Evolutionary conservation across 2,329 filamentous ascomycete species (phyloP).

Genomic region (Venturia asperata): DNA sequence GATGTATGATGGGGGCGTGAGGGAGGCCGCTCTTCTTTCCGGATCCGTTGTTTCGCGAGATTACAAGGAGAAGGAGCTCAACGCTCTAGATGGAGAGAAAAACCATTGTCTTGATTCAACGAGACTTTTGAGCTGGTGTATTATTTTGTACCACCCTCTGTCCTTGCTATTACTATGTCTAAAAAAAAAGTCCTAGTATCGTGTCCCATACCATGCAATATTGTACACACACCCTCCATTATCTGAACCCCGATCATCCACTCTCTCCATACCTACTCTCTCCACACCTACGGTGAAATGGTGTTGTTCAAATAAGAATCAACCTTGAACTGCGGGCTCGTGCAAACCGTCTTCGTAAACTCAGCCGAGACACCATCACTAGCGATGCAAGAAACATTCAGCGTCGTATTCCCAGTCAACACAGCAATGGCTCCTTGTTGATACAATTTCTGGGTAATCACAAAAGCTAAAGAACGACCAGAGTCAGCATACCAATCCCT

Average conservation of each 20-base stretch:
- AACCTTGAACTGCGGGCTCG: background rate
- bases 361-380: background rate
- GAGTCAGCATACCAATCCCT: too few relatives aligned
- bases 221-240: background rate
- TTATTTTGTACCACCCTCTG: background rate
- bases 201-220: background rate
- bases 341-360: background rate
- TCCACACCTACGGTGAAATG: background rate
- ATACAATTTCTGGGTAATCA: background rate
- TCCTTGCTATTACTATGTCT: background rate
- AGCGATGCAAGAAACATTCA: background rate
- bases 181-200: background rate
- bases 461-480: too few relatives aligned
- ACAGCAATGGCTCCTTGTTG: background rate
- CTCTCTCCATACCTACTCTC: too few relatives aligned
- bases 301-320: background rate
- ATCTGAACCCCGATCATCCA: too few relatives aligned
- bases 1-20: background rate
- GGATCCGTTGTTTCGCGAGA: background rate
- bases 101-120: slow-evolving; percentile 2
- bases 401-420: background rate
- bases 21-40: background rate
- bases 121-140: background rate
- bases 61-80: background rate
- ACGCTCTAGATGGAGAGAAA: background rate